Evolutionary conservation across 2,329 filamentous ascomycete species (phyloP), one percentile per base, ranked within the genome.

Genomic region (Diaporthe sp.): DNA sequence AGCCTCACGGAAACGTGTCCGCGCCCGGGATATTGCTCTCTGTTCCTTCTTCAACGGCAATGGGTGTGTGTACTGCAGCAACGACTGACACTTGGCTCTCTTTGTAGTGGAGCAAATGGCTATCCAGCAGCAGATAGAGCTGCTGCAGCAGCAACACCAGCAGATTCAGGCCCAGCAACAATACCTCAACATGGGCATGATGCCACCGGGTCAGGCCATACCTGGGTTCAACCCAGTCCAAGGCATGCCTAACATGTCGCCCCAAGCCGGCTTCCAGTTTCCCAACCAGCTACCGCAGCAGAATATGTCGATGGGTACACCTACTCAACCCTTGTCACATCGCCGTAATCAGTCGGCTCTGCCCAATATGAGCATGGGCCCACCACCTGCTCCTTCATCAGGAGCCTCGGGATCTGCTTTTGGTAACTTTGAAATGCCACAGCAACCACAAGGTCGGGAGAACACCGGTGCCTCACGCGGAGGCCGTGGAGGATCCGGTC

Each of bases 341-440:
- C 95, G 97, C 84, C 95, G 97, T 87, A 98, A 98, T 88, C 96
- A 98, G 86, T 98, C 97, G 82, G 96, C 96, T 82, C 90, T 98
- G 78, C 96, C 97, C 68, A 97, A 95, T 80, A 95, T 98, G 90
- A 92, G 93, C 76, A 94, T 97, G 91, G 95, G 94, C 32, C 94
- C 92, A 42, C 94, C 96, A 75, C 95, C 95, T 25, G 96, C 97
- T 73, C 97, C 97, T 76, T 97, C 97, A 25, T 97, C 97, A 32
- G 95, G 96, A 77, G 92, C 96, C 70, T 94, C 96, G 73, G 95
- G 94, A 73, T 89, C 92, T 58, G 85, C 85, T 72, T 98, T 97
- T 85, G 92, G 92, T 78, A 95, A 96, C 79, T 96, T 94, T 82
- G 93, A 93, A 78, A 92, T 87, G 74, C 84, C 91, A 85, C 83